Evolutionary conservation across 257 asterid genomes (phyloP), one percentile per base, ranked within the genome.

Genomic region (Paraleonurus japonicus): DNA sequence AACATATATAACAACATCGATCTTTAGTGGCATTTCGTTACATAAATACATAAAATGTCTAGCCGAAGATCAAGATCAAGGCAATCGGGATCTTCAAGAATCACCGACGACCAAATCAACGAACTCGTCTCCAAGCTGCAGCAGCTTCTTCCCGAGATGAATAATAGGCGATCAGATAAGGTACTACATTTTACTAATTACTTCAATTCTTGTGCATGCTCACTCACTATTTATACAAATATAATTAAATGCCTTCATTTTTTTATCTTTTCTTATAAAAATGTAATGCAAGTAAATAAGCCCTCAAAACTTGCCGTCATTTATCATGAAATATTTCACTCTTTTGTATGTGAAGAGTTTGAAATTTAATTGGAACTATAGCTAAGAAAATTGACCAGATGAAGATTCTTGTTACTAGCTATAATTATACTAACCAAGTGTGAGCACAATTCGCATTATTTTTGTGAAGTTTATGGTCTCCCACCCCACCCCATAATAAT

Each of bases 81-180:
- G n/a, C 82, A 84, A 17, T 67, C 87, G 1, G 83, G 85, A 59
- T 71, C 85, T 59, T 74, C 89, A 6, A 84, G 89, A 57, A 75
- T 82, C 72, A 74, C 78, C 2, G 92, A 86, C 13, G 89, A 86
- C 55, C 87, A 84, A 70, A 78, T 86, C 77, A 84, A 82, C 51
- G 92, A 86, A 60, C 92, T 86, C 63, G 83, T 82, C 20, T 80
- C 89, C 76, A 84, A 80, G 79, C 74, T 86, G 68, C 87, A 86
- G 55, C 89, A 84, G 60, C 87, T 86, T 74, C 87, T 86, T 58
- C 89, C 92, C 11, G 87, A 86, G 78, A 58, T 86, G 79, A 75
- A 78, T 3, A 78, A 66, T 48, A 76, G 85, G 43, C 78, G 76
- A 79, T 82, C 87, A 0, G 89, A 86, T 74, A 84, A 86, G 92